Evolutionary conservation across 2,329 filamentous ascomycete genomes (phyloP).

Genomic region (Fusarium drepaniforme): DNA sequence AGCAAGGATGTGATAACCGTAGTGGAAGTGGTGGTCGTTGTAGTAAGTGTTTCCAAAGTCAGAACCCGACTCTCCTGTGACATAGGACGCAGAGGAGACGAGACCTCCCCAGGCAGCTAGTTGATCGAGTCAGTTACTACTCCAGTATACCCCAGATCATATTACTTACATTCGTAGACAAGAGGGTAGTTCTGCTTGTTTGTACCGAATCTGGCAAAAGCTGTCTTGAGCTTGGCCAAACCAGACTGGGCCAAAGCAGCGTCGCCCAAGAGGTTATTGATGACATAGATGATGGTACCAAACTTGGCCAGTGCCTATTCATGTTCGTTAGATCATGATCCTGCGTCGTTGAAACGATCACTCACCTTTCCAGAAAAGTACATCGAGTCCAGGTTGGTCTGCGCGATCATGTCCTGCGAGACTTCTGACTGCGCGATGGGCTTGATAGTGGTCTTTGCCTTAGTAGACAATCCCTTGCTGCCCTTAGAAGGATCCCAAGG

Average conservation of each 20-base stretch:
- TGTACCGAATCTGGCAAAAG: conserved; percentile 73
- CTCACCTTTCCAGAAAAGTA: conserved; percentile 89
- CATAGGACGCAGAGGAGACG: conserved; percentile 81
- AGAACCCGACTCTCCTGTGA: conserved; percentile 73
- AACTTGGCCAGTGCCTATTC: conserved; percentile 79
- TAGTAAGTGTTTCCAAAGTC: conserved; percentile 95
- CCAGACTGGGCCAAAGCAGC: conserved; percentile 67
- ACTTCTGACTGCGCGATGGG: conserved; percentile 79
- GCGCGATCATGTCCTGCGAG: conserved; percentile 77
- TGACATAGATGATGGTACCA: conserved; percentile 74
- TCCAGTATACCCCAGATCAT: neutral
- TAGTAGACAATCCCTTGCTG: conserved; percentile 61
- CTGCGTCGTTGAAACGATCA: neutral
- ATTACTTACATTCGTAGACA: conserved; percentile 69
- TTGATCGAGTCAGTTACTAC: conserved; percentile 28
- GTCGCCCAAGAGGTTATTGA: conserved; percentile 73
- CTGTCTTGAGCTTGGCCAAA: conserved; percentile 71
- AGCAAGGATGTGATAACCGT: conserved; percentile 90
- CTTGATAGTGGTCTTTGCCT: conserved; percentile 70
- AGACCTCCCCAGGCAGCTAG: conserved; percentile 81
- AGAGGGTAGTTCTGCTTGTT: conserved; percentile 77
- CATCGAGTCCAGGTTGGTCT: conserved; percentile 85
- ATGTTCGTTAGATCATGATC: conserved; percentile 3
- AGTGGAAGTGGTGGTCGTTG: conserved; percentile 82
- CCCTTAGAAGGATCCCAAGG: conserved; percentile 76